Percentiles rank a stretch among this genome's conserved stretches.
These are phyloP conservation scores for Vigna mungo DNA, from an alignment of 306 rosid species.

Conservation along the genomic window DNA sequence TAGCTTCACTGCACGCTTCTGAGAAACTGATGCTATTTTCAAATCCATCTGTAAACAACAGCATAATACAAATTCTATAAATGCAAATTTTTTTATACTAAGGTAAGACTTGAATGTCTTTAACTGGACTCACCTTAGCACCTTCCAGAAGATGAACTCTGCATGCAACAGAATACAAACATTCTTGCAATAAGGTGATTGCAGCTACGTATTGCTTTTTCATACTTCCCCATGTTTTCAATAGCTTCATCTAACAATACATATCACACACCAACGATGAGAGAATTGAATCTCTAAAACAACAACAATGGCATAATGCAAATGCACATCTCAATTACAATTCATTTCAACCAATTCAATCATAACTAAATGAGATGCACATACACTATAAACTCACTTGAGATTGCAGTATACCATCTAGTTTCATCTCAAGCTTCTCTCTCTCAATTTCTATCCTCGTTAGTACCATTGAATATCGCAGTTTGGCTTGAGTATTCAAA, in stretches of 20 bases:
- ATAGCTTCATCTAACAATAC: slow-evolving; percentile 51
- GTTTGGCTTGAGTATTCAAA: slow-evolving; percentile 50
- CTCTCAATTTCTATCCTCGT: slow-evolving; percentile 63
- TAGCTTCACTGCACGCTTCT: slow-evolving; percentile 58
- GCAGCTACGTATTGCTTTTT: slow-evolving; percentile 63
- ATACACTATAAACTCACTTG: slow-evolving; percentile 55
- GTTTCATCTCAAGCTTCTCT: slow-evolving; percentile 69
- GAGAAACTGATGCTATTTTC: slow-evolving; percentile 32
- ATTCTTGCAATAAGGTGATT: slow-evolving; percentile 46
- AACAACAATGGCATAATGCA: neutral
- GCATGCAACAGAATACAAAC: slow-evolving; percentile 63
- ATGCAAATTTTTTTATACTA: neutral
- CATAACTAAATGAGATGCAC: neutral
- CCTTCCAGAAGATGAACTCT: slow-evolving; percentile 70
- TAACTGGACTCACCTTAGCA: slow-evolving; percentile 57
- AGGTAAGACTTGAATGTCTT: neutral
- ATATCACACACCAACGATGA: neutral
- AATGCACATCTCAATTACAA: neutral
- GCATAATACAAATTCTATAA: neutral
- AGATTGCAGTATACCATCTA: slow-evolving; percentile 56
- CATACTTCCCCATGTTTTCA: slow-evolving; percentile 68
- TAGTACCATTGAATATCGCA: slow-evolving; percentile 52
- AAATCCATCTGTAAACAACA: slow-evolving; percentile 54
- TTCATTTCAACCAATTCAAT: neutral
- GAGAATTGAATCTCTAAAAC: neutral